Conservation (phyloP, 768 basidiomycete species). For the Cystofilobasidium ferigula region DNA sequence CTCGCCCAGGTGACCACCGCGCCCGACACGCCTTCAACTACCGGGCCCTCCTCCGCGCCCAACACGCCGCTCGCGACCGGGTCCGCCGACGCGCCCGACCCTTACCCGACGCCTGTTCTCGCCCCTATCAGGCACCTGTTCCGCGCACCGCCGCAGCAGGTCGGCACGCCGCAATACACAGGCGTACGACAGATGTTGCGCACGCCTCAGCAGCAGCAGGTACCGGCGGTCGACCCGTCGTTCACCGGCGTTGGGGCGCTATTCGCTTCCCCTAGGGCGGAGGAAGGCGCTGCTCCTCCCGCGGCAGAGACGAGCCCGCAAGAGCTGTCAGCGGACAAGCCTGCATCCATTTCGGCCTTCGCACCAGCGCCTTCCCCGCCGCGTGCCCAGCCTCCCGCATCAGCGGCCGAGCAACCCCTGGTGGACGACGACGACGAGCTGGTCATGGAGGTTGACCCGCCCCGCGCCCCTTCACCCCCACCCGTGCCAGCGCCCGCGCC, state of each 20-base stretch:
- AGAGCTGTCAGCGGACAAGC: too few species aligned
- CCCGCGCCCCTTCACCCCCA: neutral
- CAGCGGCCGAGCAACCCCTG: too few species aligned
- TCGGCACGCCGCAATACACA: neutral
- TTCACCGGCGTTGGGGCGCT: neutral
- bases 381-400: too few species aligned
- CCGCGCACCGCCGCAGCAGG: neutral
- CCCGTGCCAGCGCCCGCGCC: neutral
- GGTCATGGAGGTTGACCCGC: neutral
- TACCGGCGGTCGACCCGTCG: neutral
- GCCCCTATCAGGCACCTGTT: neutral
- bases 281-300: too few species aligned
- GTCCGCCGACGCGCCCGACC: neutral
- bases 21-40: too few species aligned
- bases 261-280: neutral
- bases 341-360: too few species aligned
- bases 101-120: neutral
- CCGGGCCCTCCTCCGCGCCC: neutral
- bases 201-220: neutral
- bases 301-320: too few species aligned
- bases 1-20: neutral
- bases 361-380: too few species aligned
- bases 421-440: slow-evolving; percentile 1
- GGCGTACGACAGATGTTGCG: neutral
- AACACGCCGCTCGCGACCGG: neutral